Conservation (phyloP, 345 rosid genomes). For the Gossypium rotundifolium region DNA sequence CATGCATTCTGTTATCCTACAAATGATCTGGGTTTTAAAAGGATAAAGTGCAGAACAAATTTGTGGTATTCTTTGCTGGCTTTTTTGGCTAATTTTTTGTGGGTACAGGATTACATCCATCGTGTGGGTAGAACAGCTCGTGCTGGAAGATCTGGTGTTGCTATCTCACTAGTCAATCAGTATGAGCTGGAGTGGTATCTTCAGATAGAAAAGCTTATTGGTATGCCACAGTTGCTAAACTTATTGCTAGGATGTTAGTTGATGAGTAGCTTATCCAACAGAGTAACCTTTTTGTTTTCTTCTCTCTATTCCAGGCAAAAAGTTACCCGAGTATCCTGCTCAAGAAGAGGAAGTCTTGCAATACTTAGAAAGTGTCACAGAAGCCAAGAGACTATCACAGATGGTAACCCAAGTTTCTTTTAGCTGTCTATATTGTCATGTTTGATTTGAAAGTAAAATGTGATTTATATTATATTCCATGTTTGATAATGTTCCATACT, state of each 20-base stretch:
- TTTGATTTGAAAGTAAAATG: neutral
- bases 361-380: conserved; percentile 25
- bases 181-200: conserved; percentile 91
- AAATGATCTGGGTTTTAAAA: neutral
- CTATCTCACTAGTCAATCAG: conserved; percentile 82
- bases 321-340: conserved; percentile 65
- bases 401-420: conserved; percentile 2
- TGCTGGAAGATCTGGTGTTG: conserved; percentile 96
- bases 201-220: conserved; percentile 83
- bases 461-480: neutral
- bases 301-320: conserved; percentile 49
- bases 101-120: conserved; percentile 55
- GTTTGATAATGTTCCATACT: neutral
- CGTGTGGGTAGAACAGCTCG: conserved; percentile 68
- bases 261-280: neutral
- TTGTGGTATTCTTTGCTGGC: neutral
- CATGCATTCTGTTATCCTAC: neutral
- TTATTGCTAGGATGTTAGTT: neutral
- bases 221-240: conserved; percentile 28
- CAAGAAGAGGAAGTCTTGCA: conserved; percentile 73
- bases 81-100: neutral
- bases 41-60: neutral
- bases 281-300: neutral
- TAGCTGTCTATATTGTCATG: neutral
- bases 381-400: conserved; percentile 11